phyloP scores from a whole-genome alignment of 768 basidiomycete genomes.

The Auriscalpium microsporum region DNA sequence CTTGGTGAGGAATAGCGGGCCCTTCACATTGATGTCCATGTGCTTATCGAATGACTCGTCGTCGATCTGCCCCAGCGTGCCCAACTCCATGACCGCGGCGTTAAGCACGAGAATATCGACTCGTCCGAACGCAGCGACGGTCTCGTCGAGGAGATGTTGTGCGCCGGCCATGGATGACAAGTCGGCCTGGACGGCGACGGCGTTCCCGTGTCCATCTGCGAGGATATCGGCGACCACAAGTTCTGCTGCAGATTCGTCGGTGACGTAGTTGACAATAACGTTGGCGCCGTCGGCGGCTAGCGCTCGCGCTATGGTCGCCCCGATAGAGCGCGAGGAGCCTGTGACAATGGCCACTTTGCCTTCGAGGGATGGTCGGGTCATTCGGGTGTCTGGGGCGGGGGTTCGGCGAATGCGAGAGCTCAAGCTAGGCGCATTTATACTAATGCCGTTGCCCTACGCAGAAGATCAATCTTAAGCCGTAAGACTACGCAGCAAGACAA shows the following conservation, averaged over 20 bases:
- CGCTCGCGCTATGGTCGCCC: constrained; percentile 43
- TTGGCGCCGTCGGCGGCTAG: constrained; percentile 48
- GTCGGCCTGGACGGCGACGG: constrained; percentile 46
- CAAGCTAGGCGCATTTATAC: no score
- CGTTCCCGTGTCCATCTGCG: constrained; percentile 31
- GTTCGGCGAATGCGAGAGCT: no score
- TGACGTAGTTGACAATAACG: constrained; percentile 50
- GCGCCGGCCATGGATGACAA: constrained; percentile 41
- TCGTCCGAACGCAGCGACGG: constrained; percentile 39
- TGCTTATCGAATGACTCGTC: constrained; percentile 45
- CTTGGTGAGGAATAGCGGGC: constrained; percentile 47
- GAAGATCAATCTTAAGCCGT: no score
- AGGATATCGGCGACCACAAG: constrained; percentile 42
- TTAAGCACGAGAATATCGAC: constrained; percentile 55
- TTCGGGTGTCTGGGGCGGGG: neutral
- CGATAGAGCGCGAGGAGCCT: constrained; percentile 52
- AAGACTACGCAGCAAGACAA: no score
- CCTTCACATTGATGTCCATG: constrained; percentile 50
- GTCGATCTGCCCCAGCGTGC: constrained; percentile 38
- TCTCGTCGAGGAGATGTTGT: constrained; percentile 38
- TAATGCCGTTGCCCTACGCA: no score
- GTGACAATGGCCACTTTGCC: constrained; percentile 45
- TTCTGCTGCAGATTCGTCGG: constrained; percentile 32
- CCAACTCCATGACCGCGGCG: constrained; percentile 48
- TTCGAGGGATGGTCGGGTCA: neutral